phyloP scores from a whole-genome alignment of 2,329 filamentous ascomycete genomes.

The Albifimbria verrucaria region DNA sequence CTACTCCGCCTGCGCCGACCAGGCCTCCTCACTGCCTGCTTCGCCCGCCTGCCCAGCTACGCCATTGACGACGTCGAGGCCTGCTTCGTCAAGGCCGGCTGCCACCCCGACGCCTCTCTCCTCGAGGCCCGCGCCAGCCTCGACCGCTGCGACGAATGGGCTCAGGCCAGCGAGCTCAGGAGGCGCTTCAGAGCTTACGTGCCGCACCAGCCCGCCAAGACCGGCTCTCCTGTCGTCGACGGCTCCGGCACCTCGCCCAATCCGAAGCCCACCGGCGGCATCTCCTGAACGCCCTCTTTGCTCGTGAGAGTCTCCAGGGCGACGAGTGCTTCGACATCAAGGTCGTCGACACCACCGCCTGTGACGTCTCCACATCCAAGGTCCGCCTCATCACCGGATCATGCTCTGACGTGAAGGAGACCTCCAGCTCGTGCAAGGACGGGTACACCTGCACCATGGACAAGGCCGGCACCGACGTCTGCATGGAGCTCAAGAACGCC shows the following conservation, averaged over 20 bases:
- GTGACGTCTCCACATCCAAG: conserved; percentile 36
- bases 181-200: conserved; percentile 22
- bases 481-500: conserved; percentile 24
- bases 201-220: conserved; percentile 10
- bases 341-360: conserved; percentile 31
- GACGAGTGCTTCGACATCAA: conserved; percentile 34
- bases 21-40: conserved; percentile 39
- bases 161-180: conserved; percentile 22
- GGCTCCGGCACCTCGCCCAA: conserved; percentile 9
- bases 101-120: conserved; percentile 25
- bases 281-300: conserved; percentile 12
- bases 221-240: conserved; percentile 7
- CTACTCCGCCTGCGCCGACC: conserved; percentile 41
- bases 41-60: conserved; percentile 30
- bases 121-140: conserved; percentile 24
- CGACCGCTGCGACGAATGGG: conserved; percentile 27
- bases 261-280: conserved; percentile 6
- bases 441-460: conserved; percentile 43
- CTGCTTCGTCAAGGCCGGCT: conserved; percentile 34
- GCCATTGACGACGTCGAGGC: conserved; percentile 30
- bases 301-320: conserved; percentile 14
- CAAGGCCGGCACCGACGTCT: conserved; percentile 21
- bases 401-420: conserved; percentile 35
- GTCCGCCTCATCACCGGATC: conserved; percentile 28
- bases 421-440: conserved; percentile 36